Evolutionary conservation across 306 rosid genomes (phyloP), one percentile per base, ranked within the genome.

Genomic region (Vigna mungo): DNA sequence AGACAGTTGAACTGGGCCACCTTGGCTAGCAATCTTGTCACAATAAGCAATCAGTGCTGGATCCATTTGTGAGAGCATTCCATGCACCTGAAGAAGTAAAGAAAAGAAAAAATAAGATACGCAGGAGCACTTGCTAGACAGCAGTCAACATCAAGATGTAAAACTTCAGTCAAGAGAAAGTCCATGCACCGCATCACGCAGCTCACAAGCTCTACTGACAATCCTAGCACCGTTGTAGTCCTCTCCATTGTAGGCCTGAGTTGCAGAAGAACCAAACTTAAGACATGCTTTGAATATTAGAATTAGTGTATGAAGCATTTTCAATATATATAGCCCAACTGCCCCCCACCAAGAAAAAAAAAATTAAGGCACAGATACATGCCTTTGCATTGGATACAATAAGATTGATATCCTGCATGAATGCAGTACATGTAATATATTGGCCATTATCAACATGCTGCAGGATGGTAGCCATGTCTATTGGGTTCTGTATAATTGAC

Each of bases 11-110:
- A 77, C 62, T 47, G 98, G 98, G 81, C 97, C 98, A 61, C 98
- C 98, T 84, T 95, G 87, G 75, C 88, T 85, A 70, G 89, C 89
- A 81, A 95, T 88, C 90, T 92, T 92, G 79, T 95, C 98, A 55
- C 98, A 95, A 78, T 79, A 89, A 66, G 90, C 90, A 80, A 84
- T 84, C 78, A 95, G 86, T 14, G 97, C 97, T 39, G 93, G 97
- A 83, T 95, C 98, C 96, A 95, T 95, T 84, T 95, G 98, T 54
- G 98, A 84, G 66, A 95, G 90, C 98, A 95, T 95, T 52, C 98
- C 98, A 11, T 92, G 89, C 77, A 95, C 98, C 98, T 92, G 82
- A 48, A 68, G 61, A 69, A 61, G 59, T 63, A 4, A 16, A 53
- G 5, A 37, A 53, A 52, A 44, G n/a, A 70, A 3, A 74, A 6